Percentiles rank a stretch among this genome's conserved stretches.
Conservation (phyloP, 1,284 basidiomycete species). For the Leccinum glutinopallens region DNA sequence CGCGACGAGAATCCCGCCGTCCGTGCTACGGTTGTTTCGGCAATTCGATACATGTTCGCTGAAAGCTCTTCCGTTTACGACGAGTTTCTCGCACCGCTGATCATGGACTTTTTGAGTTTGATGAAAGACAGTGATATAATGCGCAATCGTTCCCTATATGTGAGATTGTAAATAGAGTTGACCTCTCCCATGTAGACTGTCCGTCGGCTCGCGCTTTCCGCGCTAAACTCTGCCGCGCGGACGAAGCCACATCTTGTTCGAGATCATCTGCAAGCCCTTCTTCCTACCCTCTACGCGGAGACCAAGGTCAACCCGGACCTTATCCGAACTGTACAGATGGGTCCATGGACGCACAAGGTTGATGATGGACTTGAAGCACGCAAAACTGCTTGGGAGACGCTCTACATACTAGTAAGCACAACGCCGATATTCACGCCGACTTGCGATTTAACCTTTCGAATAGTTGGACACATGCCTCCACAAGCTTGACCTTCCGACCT, state of each 20-base stretch:
- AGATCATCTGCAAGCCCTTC: constrained; percentile 76
- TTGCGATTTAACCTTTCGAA: constrained; percentile 16
- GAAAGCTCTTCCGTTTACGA: constrained; percentile 86
- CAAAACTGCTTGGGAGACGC: constrained; percentile 96
- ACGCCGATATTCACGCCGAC: neutral
- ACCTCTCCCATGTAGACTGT: constrained; percentile 61
- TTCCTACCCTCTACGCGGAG: constrained; percentile 87
- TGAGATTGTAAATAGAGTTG: constrained; percentile 2
- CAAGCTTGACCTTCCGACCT: constrained; percentile 84
- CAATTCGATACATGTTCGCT: constrained; percentile 94
- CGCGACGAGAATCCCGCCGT: constrained; percentile 67
- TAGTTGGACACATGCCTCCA: constrained; percentile 89
- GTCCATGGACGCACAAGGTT: constrained; percentile 95
- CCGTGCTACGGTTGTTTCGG: constrained; percentile 89
- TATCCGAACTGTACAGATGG: constrained; percentile 95
- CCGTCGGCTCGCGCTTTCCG: constrained; percentile 82
- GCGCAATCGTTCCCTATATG: constrained; percentile 29
- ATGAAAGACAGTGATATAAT: constrained; percentile 88
- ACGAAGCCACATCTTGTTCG: constrained; percentile 91
- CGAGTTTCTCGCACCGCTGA: constrained; percentile 81
- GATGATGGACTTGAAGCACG: constrained; percentile 94
- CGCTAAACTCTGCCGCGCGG: constrained; percentile 92
- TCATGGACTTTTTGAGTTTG: constrained; percentile 89
- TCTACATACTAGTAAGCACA: constrained; percentile 83
- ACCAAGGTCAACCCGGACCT: constrained; percentile 81